Evolutionary conservation across 495 filamentous ascomycete species (phyloP), one percentile per base, ranked within the genome.

Genomic region (Penicillium waksmanii): DNA sequence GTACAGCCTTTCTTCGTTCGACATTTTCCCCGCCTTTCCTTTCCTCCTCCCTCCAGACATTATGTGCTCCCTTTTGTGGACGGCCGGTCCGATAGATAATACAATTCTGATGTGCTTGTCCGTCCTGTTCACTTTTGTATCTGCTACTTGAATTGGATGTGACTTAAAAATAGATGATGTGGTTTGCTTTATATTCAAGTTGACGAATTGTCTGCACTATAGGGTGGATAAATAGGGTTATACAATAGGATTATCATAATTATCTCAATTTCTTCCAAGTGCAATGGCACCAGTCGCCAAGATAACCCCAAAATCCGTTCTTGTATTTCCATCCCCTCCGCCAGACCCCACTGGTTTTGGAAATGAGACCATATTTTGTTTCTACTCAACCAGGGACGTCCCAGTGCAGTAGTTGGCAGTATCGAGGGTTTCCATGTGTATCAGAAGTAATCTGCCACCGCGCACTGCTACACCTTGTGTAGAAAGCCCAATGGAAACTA

Each of bases 1-100:
- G 62, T 73, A 72, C 63, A 74, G 71, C 70, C 67, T 56, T 58
- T 40, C 35, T 36, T 61, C 33, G 11, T 53, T 31, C 27, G 27
- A 35, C 34, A 19, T 27, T 27, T 58, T 18, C 46, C 21, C 21
- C 19, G 18, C 18, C 13, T 11, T 56, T 35, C 53, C 55, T 43
- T 46, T 21, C 43, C 35, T 60, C 54, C 19, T 34, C 44, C 47
- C 25, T 46, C 36, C 49, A 61, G 48, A 57, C 21, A 36, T 62
- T 68, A 56, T 59, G 54, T 49, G 55, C 61, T 63, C 60, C 43
- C 17, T 57, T 44, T 66, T 69, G 61, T 69, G 68, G 64, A 66
- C 68, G 66, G 68, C 68, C 68, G 63, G 68, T 71, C 66, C 68
- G 66, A 71, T 71, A 71, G 68, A 71, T 71, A 71, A 71, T 69